Conservation (phyloP, 148 eudicot genomes). For the Amaranthus hypochondriacus region DNA sequence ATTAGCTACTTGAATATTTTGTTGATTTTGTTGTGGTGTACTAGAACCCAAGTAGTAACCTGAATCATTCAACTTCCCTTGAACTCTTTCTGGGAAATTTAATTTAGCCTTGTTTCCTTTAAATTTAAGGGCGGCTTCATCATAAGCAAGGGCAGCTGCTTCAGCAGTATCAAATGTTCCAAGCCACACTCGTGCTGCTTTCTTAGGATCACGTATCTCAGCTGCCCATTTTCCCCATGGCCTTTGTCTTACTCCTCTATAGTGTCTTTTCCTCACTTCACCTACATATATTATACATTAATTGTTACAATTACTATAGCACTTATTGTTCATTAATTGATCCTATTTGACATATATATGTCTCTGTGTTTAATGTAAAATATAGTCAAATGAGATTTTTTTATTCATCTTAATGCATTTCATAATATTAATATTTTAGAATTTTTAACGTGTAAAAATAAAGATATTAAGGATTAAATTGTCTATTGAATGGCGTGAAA, state of each 20-base stretch:
- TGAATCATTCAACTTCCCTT: slow-evolving; percentile 17
- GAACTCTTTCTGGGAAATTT: slow-evolving; percentile 61
- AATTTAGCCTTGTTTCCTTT: slow-evolving; percentile 61
- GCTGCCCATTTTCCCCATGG: slow-evolving; percentile 76
- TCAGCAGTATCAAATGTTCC: slow-evolving; percentile 65
- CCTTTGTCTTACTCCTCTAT: slow-evolving; percentile 60
- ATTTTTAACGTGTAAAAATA: too few relatives aligned
- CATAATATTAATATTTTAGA: too few relatives aligned
- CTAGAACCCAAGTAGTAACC: slow-evolving; percentile 3
- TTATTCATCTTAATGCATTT: too few relatives aligned
- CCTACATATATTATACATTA: neutral
- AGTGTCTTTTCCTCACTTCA: slow-evolving; percentile 35
- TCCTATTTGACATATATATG: too few relatives aligned
- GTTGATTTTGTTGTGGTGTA: neutral
- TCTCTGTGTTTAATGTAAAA: too few relatives aligned
- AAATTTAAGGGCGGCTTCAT: slow-evolving; percentile 61
- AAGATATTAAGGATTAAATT: too few relatives aligned
- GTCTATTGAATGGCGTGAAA: too few relatives aligned
- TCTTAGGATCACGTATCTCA: slow-evolving; percentile 56
- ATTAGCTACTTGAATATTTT: neutral
- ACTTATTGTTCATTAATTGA: too few relatives aligned
- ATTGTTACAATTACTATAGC: too few relatives aligned
- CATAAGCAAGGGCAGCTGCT: slow-evolving; percentile 58
- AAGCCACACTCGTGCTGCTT: slow-evolving; percentile 62
- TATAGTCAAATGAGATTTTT: too few relatives aligned